These are phyloP conservation scores for Coemansia pectinata DNA, from an alignment of 192 early-diverging fungal genomes.

Conservation along the genomic window DNA sequence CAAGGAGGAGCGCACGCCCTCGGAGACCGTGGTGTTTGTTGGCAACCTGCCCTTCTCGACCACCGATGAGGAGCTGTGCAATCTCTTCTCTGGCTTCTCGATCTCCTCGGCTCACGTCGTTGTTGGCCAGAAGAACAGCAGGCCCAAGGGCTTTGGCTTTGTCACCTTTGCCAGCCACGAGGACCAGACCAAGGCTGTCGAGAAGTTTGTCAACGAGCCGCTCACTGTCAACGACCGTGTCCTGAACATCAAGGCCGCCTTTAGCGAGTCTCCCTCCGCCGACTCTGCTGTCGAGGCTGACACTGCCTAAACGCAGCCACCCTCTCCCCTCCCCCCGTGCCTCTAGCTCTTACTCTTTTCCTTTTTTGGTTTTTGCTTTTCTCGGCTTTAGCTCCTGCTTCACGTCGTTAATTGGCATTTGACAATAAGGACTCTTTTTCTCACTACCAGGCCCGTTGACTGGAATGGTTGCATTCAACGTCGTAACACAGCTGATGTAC, in stretches of 20 bases:
- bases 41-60: slow-evolving; percentile 78
- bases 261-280: slow-evolving; percentile 37
- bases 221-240: slow-evolving; percentile 28
- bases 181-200: slow-evolving; percentile 63
- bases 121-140: slow-evolving; percentile 59
- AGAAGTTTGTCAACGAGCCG: slow-evolving; percentile 24
- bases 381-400: neutral
- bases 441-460: neutral
- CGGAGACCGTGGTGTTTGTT: slow-evolving; percentile 70
- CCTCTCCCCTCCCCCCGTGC: neutral
- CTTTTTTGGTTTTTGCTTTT: neutral
- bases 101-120: slow-evolving; percentile 78
- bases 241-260: slow-evolving; percentile 46
- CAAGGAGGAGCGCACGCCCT: slow-evolving; percentile 37
- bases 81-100: slow-evolving; percentile 72
- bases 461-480: too few species aligned
- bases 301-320: neutral
- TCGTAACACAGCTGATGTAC: too few species aligned
- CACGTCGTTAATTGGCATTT: neutral
- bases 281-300: slow-evolving; percentile 6
- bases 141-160: slow-evolving; percentile 95
- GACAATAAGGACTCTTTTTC: neutral
- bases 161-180: slow-evolving; percentile 76
- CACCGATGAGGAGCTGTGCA: slow-evolving; percentile 67
- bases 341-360: slow-evolving; percentile 7